Base-by-base conservation (phyloP, 371 early-diverging fungal genomes). In the Mucor plumbeus region DNA sequence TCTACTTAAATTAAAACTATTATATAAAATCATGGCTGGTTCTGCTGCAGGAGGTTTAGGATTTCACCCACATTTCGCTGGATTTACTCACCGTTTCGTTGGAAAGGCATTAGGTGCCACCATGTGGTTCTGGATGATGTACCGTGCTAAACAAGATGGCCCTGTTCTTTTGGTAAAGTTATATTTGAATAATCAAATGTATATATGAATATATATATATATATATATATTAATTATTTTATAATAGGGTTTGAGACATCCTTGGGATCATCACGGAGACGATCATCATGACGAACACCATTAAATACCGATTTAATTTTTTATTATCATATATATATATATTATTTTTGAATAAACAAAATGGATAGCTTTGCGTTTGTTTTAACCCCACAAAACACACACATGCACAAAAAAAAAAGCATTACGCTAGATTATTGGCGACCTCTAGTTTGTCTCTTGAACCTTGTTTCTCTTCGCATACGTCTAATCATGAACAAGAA, bases 81-180 rank as follows among this genome's bases (percentile, higher is more conserved):
- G 80, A 56, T 78, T 78, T 60, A 74, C 79, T 74, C 80, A 84
- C 64, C 80, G 81, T 47, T 81, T 79, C 59, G 71, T 76, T 64
- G 80, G 82, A 31, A 84, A 84, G 65, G 74, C 77, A 19, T 80
- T 92, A 58, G 91, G 93, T 58, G 92, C 92, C 35, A 70, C 87
- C 75, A 90, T 92, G 91, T 93, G 91, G 91, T 91, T 92, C 75
- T 93, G 90, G 90, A 91, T 92, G 86, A 91, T 92, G 90, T 93
- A 93, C 79, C 88, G 92, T 70, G 87, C 90, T 44, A 93, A 92
- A 78, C 88, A 93, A 76, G 93, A 92, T 71, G 91, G 90, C 35
- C 87, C 91, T 36, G 88, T 87, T 38, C 81, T 88, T 72, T 83
- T 92, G 76, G 92, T 91, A 88, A 60, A 44, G 1, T 43, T 31